Base-by-base conservation (phyloP, 1,139 yeast species). In the Zygotorulaspora mrakii region DNA sequence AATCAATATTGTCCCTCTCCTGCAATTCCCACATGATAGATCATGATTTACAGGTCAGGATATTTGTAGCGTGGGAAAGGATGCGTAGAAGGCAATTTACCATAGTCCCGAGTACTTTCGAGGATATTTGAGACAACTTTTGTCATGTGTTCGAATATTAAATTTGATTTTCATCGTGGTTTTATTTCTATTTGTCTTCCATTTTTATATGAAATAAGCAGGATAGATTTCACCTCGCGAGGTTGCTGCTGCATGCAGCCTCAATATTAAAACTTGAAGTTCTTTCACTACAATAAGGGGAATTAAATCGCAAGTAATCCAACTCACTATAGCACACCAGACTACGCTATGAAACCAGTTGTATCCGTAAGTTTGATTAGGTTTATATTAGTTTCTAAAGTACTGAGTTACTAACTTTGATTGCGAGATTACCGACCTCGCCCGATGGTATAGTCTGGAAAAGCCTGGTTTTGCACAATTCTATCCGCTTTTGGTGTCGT, bases 391-490 rank as follows among this genome's bases (percentile, higher is more conserved):
- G 22, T 9, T 6, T 20, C 9, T 20, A 9, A 17, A 6, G 2
- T 17, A 8, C 13, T 32, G 20, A 22, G 10, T 6, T 20, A 37
- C 37, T 17, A 33, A 33, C 28, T 17, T 4, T 13, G 16, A 22
- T 23, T 17, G 18, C 14, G 7, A 16, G 20, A 11, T 10, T 32
- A 24, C 17, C 11, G 17, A 4, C 16, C n/a, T 42, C 45, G 26
- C n/a, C 21, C 14, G 13, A 7, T 28, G 14, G 18, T 20, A 28
- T 25, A 33, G 83, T 71, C 91, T 40, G 87, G 82, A 31, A 78
- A 83, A 61, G 97, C 98, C 26, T 91, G 95, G 84, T 87, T 86
- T 65, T 91, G 98, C 64, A 91, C 97, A 39, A 74, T 91, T 35
- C 71, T 91, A 41, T 88, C 96, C 39, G 86, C 91, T 18, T 89